Evolutionary conservation across 2,329 filamentous ascomycete genomes (phyloP).

Genomic region (Gremmenia infestans): DNA sequence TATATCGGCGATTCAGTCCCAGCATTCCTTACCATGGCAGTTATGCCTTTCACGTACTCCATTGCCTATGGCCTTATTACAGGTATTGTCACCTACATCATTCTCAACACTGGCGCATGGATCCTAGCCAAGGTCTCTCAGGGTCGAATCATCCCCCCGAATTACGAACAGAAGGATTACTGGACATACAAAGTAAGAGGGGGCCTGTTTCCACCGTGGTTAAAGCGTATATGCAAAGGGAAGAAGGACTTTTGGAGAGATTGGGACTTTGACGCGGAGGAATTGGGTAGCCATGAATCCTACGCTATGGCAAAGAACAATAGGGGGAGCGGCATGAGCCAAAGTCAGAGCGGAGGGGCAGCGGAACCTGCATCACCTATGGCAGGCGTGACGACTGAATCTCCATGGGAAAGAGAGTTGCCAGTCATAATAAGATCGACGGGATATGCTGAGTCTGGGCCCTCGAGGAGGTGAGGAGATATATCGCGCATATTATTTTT

Average conservation of each 20-base stretch:
- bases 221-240: slow-evolving; percentile 53
- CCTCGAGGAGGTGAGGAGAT: not conserved
- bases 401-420: not conserved
- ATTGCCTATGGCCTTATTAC: slow-evolving; percentile 82
- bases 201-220: slow-evolving; percentile 69
- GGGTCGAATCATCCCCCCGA: slow-evolving; percentile 67
- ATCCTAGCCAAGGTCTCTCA: slow-evolving; percentile 59
- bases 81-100: slow-evolving; percentile 70
- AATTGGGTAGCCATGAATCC: slow-evolving; percentile 9
- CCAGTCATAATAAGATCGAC: not conserved
- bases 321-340: slow-evolving; percentile 12
- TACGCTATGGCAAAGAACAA: slow-evolving; percentile 11
- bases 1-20: slow-evolving; percentile 82
- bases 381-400: not conserved
- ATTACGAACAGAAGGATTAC: slow-evolving; percentile 70
- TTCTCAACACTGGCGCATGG: slow-evolving; percentile 70
- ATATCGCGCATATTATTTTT: not conserved
- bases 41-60: slow-evolving; percentile 89
- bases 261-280: slow-evolving; percentile 23
- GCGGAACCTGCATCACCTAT: not conserved
- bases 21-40: slow-evolving; percentile 74
- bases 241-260: slow-evolving; percentile 24
- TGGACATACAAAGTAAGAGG: slow-evolving; percentile 77
- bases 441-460: not conserved
- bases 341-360: not conserved